These are phyloP conservation scores for Fusarium aywerte DNA, from an alignment of 2,329 filamentous ascomycete genomes.

Conservation along the genomic window DNA sequence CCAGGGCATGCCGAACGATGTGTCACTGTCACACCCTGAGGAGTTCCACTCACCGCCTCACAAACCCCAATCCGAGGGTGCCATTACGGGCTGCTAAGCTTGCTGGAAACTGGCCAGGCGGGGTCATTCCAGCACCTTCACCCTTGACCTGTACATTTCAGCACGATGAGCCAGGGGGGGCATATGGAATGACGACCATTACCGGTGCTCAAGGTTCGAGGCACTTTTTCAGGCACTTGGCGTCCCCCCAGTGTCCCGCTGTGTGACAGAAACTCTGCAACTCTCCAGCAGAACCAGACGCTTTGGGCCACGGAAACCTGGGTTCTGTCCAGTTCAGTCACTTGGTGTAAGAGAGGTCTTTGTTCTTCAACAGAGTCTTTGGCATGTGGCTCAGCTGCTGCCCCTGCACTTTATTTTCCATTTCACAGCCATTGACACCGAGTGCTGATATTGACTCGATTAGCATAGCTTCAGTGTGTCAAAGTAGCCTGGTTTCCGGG, in stretches of 20 bases:
- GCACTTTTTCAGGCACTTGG: slow-evolving; percentile 36
- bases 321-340: neutral
- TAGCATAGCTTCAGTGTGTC: slow-evolving; percentile 8
- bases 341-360: neutral
- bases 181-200: slow-evolving; percentile 35
- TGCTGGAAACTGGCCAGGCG: slow-evolving; percentile 36
- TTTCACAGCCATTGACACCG: neutral
- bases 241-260: slow-evolving; percentile 26
- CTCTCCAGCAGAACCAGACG: slow-evolving; percentile 19
- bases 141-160: slow-evolving; percentile 46
- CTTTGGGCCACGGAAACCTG: neutral
- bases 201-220: slow-evolving; percentile 16
- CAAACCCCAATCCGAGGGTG: slow-evolving; percentile 39
- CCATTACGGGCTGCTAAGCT: slow-evolving; percentile 30
- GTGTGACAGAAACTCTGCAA: slow-evolving; percentile 28
- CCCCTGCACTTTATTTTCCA: neutral
- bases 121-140: slow-evolving; percentile 48
- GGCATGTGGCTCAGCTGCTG: neutral
- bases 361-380: neutral
- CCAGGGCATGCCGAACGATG: slow-evolving; percentile 42
- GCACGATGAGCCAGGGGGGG: slow-evolving; percentile 39
- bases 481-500: neutral
- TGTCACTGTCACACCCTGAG: slow-evolving; percentile 42
- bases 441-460: slow-evolving; percentile 3
- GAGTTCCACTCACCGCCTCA: slow-evolving; percentile 35